Evolutionary conservation across 1,284 basidiomycete species (phyloP), one percentile per base, ranked within the genome.

Genomic region (Entoloma clypeatum): DNA sequence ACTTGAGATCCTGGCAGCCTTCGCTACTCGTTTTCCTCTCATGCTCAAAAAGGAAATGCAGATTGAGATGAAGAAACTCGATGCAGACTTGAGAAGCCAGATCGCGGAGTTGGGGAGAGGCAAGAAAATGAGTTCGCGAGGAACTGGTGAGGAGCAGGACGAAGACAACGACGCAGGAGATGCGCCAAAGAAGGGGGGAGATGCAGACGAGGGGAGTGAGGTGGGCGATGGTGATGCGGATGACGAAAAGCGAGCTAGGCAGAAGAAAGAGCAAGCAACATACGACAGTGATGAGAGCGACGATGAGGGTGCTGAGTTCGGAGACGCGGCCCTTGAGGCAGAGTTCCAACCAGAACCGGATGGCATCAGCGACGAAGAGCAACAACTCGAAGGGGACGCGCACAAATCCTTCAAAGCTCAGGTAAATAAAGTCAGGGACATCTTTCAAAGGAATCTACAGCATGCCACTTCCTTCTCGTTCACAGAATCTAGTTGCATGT

Each of bases 41-140:
- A 76, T 75, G 26, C 69, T 99, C 53, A 92, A 86, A 65, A 90
- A 85, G 63, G 92, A 96, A 64, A 86, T 98, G 55, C 69, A 81
- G 45, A 65, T 71, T 31, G 95, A 98, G 69, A 78, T 98, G 71
- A 92, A 90, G 65, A 87, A 82, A 59, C 74, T 92, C 23, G 81
- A 86, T 49, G 81, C 85, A 39, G 87, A 96, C 58, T 65, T 91
- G 47, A 87, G 79, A 58, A 78, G 74, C 52, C 93, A 97, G 63
- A 81, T 86, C 51, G 68, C 77, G 10, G 79, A 86, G 41, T 77
- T 98, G 25, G 94, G 94, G 5, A 86, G 86, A 62, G 93, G 89
- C 19, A 82, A 81, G 52, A 70, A 71, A 23, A 56, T 57, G 16
- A 67, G 57, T 26, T 61, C 62, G 9, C 68, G 58, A 5, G 70